phyloP scores from a whole-genome alignment of 371 early-diverging fungal genomes.

The Mortierella sp. region DNA sequence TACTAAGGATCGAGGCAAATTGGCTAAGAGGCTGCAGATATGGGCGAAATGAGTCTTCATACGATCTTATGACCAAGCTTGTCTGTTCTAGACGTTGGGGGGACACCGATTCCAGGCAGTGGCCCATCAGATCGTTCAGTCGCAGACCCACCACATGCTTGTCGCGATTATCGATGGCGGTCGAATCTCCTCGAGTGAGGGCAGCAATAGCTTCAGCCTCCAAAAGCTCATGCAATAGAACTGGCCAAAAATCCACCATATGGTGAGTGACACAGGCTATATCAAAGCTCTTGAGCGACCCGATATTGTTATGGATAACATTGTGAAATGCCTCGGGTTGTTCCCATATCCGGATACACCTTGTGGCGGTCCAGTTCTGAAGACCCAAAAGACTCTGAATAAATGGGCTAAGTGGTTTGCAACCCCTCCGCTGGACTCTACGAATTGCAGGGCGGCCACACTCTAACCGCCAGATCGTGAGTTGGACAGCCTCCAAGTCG shows the following conservation, averaged over 20 bases:
- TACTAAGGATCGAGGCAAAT: conserved; percentile 13
- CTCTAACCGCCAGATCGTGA: conserved; percentile 6
- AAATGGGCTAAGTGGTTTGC: background rate
- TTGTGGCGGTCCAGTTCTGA: background rate
- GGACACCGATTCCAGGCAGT: conserved; percentile 14
- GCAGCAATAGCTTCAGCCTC: conserved; percentile 10
- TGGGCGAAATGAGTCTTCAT: conserved; percentile 10
- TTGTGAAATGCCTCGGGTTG: conserved; percentile 5
- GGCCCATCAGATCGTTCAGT: conserved; percentile 13
- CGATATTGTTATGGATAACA: conserved; percentile 18
- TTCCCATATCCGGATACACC: conserved; percentile 10
- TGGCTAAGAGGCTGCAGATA: conserved; percentile 11
- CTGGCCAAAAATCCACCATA: conserved; percentile 8
- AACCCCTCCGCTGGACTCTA: conserved; percentile 11
- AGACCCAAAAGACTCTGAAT: conserved; percentile 4
- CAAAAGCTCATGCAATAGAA: conserved; percentile 3
- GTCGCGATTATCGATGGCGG: background rate
- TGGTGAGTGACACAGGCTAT: conserved; percentile 13
- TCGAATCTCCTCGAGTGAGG: background rate
- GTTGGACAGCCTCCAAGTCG: conserved; percentile 6
- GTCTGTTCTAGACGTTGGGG: conserved; percentile 6
- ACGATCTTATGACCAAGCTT: conserved; percentile 3
- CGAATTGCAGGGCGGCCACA: conserved; percentile 1
- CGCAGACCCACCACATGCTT: conserved; percentile 14
- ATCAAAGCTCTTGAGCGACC: conserved; percentile 15